Evolutionary conservation across 2,329 filamentous ascomycete species (phyloP), one percentile per base, ranked within the genome.

Genomic region (Arthroderma sp.): DNA sequence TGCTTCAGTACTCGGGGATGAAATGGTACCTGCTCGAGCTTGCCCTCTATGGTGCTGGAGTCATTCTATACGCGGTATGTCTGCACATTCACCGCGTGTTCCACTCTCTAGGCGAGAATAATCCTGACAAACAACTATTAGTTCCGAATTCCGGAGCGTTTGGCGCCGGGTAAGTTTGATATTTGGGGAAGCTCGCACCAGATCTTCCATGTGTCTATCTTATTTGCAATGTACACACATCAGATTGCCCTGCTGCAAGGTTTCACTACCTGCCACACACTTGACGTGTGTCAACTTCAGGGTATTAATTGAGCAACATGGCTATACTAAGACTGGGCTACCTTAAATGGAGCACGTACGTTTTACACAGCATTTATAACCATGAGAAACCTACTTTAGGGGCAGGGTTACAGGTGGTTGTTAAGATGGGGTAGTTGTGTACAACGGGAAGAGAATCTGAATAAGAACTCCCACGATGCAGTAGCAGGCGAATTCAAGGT

Each of bases 101-200:
- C 22, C 9, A 36, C 1, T 36, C 8, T 5, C 22, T 36, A 15
- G 22, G 22, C n/a, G 34, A 36, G 37, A 6, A 28, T 28, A 10
- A 6, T 22, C 3, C 37, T 38, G n/a, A 38, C 8, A 8, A 28
- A 38, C 8, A 32, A 29, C 10, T 27, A 33, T 11, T 34, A 68
- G 67, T 61, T 56, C 4, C 57, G 63, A 33, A 63, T 71, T 40
- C 68, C 69, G 1, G 68, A 71, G 51, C 56, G 56, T 22, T 53
- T 60, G 38, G 57, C 50, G 11, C 68, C 68, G 1, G 67, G 64
- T 2, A 56, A 45, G 6, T 70, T 71, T 51, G 68, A 71, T 49
- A 62, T 68, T 33, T 65, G 58, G 48, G 65, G 68, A 9, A 59
- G 63, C 3, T 71, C 68, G 10, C 68, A 70, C 45, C 67, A 70